Base-by-base conservation (phyloP, 1,139 yeast genomes). In the Ogataea hybrid region DNA sequence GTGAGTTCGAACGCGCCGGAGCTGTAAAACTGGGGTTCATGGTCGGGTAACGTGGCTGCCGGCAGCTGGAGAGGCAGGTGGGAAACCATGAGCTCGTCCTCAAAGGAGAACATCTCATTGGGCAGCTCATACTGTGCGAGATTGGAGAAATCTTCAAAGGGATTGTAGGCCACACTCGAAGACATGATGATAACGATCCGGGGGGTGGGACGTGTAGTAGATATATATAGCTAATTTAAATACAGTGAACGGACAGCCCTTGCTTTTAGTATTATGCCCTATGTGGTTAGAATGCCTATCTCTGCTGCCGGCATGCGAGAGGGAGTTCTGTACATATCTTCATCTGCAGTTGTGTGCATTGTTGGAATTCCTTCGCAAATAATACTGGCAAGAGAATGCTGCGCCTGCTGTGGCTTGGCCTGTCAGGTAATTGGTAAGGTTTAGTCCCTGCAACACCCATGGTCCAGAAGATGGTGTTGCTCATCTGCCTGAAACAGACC, bases 81-180 rank as follows among this genome's bases (percentile, higher is more conserved):
- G 32, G 34, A 15, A 10, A 37, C 23, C 10, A 29, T 21, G 20
- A 38, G 41, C 15, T 45, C 49, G 21, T 47, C 50, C 9, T 36
- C 35, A 15, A 42, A 37, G n/a, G 44, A 21, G 21, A 40, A 30
- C 29, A 42, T 18, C 6, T 47, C 50, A 9, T 32, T 17, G 22
- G 36, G 37, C 6, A 36, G 23, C 8, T 49, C 51, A 32, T 31
- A 30, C 16, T 23, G 31, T 35, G 30, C 28, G 8, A 37, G 23
- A 27, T 22, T 27, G 18, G 40, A 32, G 16, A 37, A 25, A 10
- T 48, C 49, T 21, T 48, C 49, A 23, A 46, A 28, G 28, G 41
- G 46, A 25, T 41, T 45, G 31, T 33, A 43, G 12, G 45, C 33
- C 34, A 44, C 21, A 27, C 45, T 40, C 12, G 47, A 44, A 16